phyloP scores from a whole-genome alignment of 176 grass and related monocot species.

The Aegilops speltoides region DNA sequence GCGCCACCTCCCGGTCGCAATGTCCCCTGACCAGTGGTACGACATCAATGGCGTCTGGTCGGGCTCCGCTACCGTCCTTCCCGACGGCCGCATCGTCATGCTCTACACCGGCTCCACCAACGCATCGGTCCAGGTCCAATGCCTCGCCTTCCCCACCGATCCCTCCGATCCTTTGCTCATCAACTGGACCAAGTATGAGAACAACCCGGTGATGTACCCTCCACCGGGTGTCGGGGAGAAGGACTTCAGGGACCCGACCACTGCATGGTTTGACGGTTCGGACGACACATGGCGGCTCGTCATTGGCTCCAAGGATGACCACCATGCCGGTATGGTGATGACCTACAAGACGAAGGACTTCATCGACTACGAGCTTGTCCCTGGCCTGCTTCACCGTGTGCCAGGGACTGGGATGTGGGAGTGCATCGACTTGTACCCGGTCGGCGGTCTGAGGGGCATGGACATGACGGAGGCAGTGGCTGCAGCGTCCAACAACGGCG shows the following conservation, averaged over 20 bases:
- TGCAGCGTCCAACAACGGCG: neutral
- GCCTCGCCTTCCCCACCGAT: too few species aligned
- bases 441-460: slow-evolving; percentile 19
- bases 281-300: slow-evolving; percentile 50
- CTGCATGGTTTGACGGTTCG: slow-evolving; percentile 57
- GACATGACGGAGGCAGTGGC: slow-evolving; percentile 36
- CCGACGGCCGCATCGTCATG: too few species aligned
- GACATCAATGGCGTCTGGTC: too few species aligned
- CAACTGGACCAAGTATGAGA: too few species aligned
- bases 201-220: too few species aligned
- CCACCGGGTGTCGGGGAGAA: slow-evolving; percentile 29
- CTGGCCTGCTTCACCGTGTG: slow-evolving; percentile 50
- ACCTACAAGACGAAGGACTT: slow-evolving; percentile 56
- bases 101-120: too few species aligned
- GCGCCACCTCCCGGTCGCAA: too few species aligned
- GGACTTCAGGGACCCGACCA: slow-evolving; percentile 90
- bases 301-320: slow-evolving; percentile 66
- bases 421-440: slow-evolving; percentile 86
- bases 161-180: too few species aligned
- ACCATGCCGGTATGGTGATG: slow-evolving; percentile 49
- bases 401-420: slow-evolving; percentile 64
- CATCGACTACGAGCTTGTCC: slow-evolving; percentile 41
- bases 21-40: too few species aligned
- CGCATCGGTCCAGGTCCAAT: too few species aligned
- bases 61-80: too few species aligned